Evolutionary conservation across 805 yeast genomes (phyloP).

Genomic region (Ogataea methanolica): DNA sequence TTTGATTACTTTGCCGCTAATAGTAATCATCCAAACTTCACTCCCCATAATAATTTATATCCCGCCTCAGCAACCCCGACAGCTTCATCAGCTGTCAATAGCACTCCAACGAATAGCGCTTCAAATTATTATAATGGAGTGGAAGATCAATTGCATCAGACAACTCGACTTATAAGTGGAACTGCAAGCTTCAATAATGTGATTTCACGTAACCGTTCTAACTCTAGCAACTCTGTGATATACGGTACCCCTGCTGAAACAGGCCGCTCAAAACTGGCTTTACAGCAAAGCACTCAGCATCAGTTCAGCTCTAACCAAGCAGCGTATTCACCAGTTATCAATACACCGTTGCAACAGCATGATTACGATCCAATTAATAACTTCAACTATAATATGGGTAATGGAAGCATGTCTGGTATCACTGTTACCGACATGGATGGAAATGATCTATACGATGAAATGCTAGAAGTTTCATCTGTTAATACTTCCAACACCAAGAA

Average conservation of each 20-base stretch:
- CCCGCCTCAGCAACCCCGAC: background rate
- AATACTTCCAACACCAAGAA: slow-evolving; percentile 25
- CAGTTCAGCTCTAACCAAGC: background rate
- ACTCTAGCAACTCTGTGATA: slow-evolving; percentile 16
- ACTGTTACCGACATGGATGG: too few relatives aligned
- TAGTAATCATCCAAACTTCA: background rate
- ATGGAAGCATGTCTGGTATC: too few relatives aligned
- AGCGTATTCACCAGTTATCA: slow-evolving; percentile 15
- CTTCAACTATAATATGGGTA: too few relatives aligned
- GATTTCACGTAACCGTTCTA: slow-evolving; percentile 13
- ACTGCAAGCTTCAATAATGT: background rate
- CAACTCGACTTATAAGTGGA: too few relatives aligned
- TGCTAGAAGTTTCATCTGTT: slow-evolving; percentile 22
- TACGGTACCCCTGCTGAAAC: slow-evolving; percentile 1
- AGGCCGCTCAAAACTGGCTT: background rate
- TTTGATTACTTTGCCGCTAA: background rate
- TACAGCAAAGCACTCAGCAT: slow-evolving; percentile 3
- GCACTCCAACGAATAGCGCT: too few relatives aligned
- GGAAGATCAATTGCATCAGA: too few relatives aligned
- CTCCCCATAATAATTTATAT: background rate
- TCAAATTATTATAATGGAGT: too few relatives aligned
- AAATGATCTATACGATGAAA: slow-evolving; percentile 8
- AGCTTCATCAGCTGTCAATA: slow-evolving; percentile 1
- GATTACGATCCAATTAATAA: slow-evolving; percentile 6
- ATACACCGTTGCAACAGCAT: slow-evolving; percentile 16